Evolutionary conservation across 1,139 yeast genomes (phyloP).

Genomic region (Candida sojae): DNA sequence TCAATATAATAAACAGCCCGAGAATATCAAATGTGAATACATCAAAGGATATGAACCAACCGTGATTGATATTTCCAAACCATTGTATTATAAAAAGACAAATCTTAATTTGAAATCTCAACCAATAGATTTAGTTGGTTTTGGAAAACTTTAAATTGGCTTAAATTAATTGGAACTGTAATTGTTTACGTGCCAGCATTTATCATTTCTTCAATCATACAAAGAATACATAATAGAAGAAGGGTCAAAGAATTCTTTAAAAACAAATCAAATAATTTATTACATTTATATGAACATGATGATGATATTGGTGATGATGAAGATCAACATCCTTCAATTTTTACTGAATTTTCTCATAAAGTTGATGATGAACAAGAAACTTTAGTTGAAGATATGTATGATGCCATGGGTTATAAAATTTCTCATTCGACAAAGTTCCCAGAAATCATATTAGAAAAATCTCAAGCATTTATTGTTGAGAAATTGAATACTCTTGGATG

Average conservation of each 20-base stretch:
- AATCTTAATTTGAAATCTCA: not conserved
- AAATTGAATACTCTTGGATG: constrained; percentile 62
- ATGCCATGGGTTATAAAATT: constrained; percentile 50
- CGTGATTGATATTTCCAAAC: constrained; percentile 48
- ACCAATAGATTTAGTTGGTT: constrained; percentile 10
- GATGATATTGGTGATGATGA: constrained; percentile 12
- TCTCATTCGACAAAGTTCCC: constrained; percentile 32
- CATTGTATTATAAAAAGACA: constrained; percentile 17
- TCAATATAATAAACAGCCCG: constrained; percentile 38
- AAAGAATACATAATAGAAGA: constrained; percentile 35
- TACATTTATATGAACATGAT: constrained; percentile 28
- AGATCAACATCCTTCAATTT: constrained; percentile 6
- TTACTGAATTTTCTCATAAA: constrained; percentile 20
- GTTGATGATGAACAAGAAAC: constrained; percentile 57
- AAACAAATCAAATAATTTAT: constrained; percentile 30
- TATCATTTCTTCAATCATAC: constrained; percentile 43
- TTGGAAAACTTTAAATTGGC: constrained; percentile 48
- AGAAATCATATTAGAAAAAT: constrained; percentile 35
- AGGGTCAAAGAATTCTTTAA: constrained; percentile 33
- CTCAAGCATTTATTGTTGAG: constrained; percentile 55
- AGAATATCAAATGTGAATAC: constrained; percentile 45
- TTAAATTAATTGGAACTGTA: constrained; percentile 40
- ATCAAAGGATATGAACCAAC: constrained; percentile 54
- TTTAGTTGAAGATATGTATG: constrained; percentile 61
- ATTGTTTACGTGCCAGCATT: constrained; percentile 55